A percentile compares a stretch with the other conserved stretches of the same genome.
These are phyloP conservation scores for Solanum rostratum DNA, from an alignment of 257 asterid species.

Conservation along the genomic window DNA sequence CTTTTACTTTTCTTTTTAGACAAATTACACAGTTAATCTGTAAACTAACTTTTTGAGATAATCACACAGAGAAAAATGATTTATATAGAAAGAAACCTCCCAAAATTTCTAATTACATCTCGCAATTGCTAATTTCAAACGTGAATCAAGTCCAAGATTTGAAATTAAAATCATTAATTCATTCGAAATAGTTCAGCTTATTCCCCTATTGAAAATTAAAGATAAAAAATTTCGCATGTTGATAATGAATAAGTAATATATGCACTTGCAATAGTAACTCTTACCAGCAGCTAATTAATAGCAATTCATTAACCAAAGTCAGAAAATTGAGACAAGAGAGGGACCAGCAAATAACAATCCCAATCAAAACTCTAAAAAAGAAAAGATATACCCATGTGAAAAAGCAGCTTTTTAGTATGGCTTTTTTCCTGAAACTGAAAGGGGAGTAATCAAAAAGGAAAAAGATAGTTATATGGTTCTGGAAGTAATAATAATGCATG, in stretches of 20 bases:
- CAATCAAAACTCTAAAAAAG: background rate
- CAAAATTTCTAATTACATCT: background rate
- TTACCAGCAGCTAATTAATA: background rate
- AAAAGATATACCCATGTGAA: constrained; percentile 27
- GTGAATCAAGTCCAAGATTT: background rate
- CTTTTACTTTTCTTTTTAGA: background rate
- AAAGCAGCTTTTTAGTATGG: constrained; percentile 24
- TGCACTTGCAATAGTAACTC: background rate
- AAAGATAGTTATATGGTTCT: background rate
- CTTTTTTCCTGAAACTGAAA: background rate
- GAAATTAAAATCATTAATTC: background rate
- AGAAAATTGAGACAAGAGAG: background rate
- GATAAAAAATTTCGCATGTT: no score
- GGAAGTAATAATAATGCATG: background rate
- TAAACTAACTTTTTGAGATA: background rate
- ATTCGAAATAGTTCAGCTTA: background rate
- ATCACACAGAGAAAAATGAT: background rate
- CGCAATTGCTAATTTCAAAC: background rate
- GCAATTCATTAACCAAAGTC: background rate
- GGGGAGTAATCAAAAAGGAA: background rate
- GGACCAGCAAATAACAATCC: background rate
- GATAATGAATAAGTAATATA: background rate
- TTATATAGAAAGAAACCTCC: background rate
- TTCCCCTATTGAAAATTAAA: no score
- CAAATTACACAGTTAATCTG: background rate